phyloP scores from a whole-genome alignment of 129 eudicot genomes.

The Helichrysum umbraculigerum region DNA sequence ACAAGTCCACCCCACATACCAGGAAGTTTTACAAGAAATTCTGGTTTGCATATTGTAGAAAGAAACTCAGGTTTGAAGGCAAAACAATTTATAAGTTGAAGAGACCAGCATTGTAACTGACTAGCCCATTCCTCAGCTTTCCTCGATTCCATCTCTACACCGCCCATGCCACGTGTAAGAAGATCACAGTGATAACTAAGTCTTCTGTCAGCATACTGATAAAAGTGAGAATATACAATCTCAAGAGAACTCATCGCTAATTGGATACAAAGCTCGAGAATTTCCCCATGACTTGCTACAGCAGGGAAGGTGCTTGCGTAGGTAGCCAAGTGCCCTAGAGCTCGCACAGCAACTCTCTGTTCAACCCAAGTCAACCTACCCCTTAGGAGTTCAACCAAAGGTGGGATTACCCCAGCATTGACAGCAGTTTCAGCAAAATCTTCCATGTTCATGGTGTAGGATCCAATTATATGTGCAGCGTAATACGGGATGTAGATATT shows the following conservation, averaged over 20 bases:
- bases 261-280: slow-evolving; percentile 90
- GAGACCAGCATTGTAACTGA: slow-evolving; percentile 98
- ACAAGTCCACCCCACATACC: slow-evolving; percentile 99
- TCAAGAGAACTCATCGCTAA: slow-evolving; percentile 94
- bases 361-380: slow-evolving; percentile 99
- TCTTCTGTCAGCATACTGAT: slow-evolving; percentile 80
- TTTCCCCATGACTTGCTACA: slow-evolving; percentile 87
- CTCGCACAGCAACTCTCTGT: slow-evolving; percentile 95
- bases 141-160: slow-evolving; percentile 98
- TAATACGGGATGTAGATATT: slow-evolving; percentile 94
- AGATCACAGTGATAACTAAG: slow-evolving; percentile 94
- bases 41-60: slow-evolving; percentile 77
- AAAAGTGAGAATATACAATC: slow-evolving; percentile 92
- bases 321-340: slow-evolving; percentile 94
- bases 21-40: slow-evolving; percentile 84
- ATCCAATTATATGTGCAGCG: slow-evolving; percentile 97
- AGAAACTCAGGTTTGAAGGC: slow-evolving; percentile 92
- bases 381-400: slow-evolving; percentile 89
- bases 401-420: slow-evolving; percentile 87
- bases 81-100: slow-evolving; percentile 94
- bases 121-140: slow-evolving; percentile 99
- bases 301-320: slow-evolving; percentile 80
- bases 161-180: slow-evolving; percentile 98
- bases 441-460: slow-evolving; percentile 99
- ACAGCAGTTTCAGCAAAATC: slow-evolving; percentile 87